Evolutionary conservation across 768 basidiomycete species (phyloP).

Genomic region (Lactarius evosmus): DNA sequence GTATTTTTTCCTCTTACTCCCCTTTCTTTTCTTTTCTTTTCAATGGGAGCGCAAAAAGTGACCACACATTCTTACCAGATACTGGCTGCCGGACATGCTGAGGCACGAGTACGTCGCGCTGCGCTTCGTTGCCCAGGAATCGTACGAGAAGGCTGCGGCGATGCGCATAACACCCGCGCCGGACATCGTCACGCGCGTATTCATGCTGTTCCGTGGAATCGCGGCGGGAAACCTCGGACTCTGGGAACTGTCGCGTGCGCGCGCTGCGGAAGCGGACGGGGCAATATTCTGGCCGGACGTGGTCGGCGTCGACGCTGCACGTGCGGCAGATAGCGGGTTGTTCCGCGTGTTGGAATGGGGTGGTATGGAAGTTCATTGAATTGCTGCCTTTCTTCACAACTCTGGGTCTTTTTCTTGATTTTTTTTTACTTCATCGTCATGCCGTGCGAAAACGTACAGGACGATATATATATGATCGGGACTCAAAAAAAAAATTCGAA

Average conservation of each 20-base stretch:
- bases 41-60: background rate
- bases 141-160: constrained; percentile 37
- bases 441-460: too few species aligned
- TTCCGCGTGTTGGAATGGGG: constrained; percentile 49
- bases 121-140: constrained; percentile 44
- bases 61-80: constrained; percentile 21
- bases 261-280: constrained; percentile 27
- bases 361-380: constrained; percentile 26
- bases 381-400: background rate
- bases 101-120: constrained; percentile 43
- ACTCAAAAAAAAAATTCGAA: too few species aligned
- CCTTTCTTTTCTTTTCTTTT: constrained; percentile 19
- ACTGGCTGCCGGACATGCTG: constrained; percentile 45
- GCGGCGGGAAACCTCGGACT: constrained; percentile 24
- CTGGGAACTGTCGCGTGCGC: constrained; percentile 33
- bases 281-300: constrained; percentile 34
- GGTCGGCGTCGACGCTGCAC: constrained; percentile 37
- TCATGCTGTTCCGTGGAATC: constrained; percentile 49
- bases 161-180: constrained; percentile 36
- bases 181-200: constrained; percentile 44
- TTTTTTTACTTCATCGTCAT: too few species aligned
- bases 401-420: too few species aligned
- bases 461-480: too few species aligned
- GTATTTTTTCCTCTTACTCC: constrained; percentile 28
- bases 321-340: constrained; percentile 32